These are phyloP conservation scores for Chlamydomonas incerta DNA, from an alignment of 139 green algal species.

Conservation along the genomic window DNA sequence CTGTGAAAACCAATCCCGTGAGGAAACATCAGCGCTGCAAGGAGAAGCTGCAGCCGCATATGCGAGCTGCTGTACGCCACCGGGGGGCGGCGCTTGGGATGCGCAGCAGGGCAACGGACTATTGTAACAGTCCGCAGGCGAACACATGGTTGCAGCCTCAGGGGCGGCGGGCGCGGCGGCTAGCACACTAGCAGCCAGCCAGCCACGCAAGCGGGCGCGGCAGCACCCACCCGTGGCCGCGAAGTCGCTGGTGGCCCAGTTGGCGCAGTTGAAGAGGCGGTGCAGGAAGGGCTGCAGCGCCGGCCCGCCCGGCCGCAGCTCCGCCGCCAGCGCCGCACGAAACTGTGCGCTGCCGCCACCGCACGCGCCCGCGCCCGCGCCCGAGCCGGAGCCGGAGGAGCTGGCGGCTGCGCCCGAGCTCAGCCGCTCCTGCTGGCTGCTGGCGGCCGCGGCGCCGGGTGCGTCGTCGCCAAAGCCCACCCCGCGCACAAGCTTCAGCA, in stretches of 20 bases:
- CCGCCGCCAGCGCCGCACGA: constrained; percentile 1
- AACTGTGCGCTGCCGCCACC: constrained; percentile 8
- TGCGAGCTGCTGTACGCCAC: no score
- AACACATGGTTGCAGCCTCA: no score
- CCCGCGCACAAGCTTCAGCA: constrained; percentile 58
- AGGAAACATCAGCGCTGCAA: no score
- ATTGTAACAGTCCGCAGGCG: no score
- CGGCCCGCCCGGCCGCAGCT: neutral
- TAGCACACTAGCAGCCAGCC: no score
- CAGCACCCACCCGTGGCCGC: constrained; percentile 57
- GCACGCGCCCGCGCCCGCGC: neutral
- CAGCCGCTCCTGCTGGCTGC: neutral
- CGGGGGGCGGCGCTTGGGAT: no score
- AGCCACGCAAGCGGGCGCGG: no score
- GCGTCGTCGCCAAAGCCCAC: constrained; percentile 41
- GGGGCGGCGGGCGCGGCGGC: no score
- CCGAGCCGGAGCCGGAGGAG: neutral
- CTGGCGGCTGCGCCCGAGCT: neutral
- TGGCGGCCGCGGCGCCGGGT: constrained; percentile 5
- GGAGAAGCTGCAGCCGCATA: no score
- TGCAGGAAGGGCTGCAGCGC: constrained; percentile 81
- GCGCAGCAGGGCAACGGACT: no score
- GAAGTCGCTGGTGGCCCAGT: constrained; percentile 90
- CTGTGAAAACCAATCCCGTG: no score
- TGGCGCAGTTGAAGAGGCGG: constrained; percentile 87